Conservation (phyloP, 2,329 filamentous ascomycete genomes). For the Paecilomyces dactylethromorphus region DNA sequence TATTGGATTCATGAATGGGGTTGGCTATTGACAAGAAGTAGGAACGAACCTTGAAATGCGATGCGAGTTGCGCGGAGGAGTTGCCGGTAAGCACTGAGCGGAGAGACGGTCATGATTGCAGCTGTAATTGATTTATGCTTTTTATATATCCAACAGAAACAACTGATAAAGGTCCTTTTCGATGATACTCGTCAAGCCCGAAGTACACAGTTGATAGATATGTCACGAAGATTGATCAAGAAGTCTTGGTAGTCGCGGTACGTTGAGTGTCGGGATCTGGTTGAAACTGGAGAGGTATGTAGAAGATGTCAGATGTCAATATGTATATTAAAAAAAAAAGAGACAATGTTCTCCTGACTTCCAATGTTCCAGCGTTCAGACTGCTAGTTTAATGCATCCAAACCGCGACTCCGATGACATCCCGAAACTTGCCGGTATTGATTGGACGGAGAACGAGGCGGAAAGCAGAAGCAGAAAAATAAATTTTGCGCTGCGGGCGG, state of each 20-base stretch:
- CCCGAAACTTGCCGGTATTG: conserved; percentile 17
- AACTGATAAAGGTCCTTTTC: neutral
- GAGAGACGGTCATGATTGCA: conserved; percentile 42
- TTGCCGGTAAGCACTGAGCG: conserved; percentile 70
- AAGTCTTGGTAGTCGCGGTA: neutral
- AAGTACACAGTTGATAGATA: neutral
- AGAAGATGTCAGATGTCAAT: neutral
- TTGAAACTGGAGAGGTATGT: neutral
- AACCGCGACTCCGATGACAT: conserved; percentile 1
- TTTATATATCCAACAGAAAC: neutral
- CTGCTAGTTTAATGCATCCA: neutral
- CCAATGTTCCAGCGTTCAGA: neutral
- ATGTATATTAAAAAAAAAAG: neutral
- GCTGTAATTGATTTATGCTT: neutral
- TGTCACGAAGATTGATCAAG: neutral
- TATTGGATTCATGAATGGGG: neutral
- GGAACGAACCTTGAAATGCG: conserved; percentile 67
- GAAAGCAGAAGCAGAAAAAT: conserved; percentile 28
- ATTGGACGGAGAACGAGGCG: conserved; percentile 22
- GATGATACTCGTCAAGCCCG: neutral
- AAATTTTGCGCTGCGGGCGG: conserved; percentile 12
- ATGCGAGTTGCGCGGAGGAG: conserved; percentile 73
- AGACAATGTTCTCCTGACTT: neutral
- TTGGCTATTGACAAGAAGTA: neutral
- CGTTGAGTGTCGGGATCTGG: neutral